Base-by-base conservation (phyloP, 306 rosid species). In the Castanea sativa region DNA sequence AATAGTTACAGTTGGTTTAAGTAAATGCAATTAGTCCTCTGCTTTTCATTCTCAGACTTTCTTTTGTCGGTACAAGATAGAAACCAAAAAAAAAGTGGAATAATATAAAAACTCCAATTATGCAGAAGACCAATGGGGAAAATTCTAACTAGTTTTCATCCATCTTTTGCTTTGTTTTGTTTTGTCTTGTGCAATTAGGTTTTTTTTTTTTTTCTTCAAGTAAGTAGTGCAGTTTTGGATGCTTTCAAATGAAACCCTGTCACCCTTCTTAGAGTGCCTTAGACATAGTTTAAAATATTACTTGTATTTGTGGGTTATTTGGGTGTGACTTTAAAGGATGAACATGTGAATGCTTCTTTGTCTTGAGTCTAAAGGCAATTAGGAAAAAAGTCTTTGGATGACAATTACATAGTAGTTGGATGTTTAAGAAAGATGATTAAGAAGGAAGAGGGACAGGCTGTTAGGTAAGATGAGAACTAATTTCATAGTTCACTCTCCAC, bases 291-390 rank as follows among this genome's bases (percentile, higher is more conserved):
- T 5, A 59, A 45, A 33, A 87, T 81, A 77, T 74, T 64, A 65
- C 76, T 68, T 82, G 69, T 70, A 38, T 59, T 74, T 43, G 30
- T 57, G 67, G 80, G 68, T 29, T 55, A 51, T 69, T 77, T 75
- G 43, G 69, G 5, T 76, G 76, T 53, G 76, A 63, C 84, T 81
- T 82, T 65, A 27, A 73, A 76, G 76, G 38, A 76, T 61, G 71
- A 73, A 71, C 68, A 76, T 78, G 74, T 74, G 81, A 53, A 77
- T 25, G 29, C 43, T 63, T 23, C 55, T 45, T 83, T 69, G 45
- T 73, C 85, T 82, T 58, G 2, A 45, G 25, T 45, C 56, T 75
- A 73, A 79, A 73, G 83, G 70, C 75, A 82, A 69, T 74, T 45
- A 77, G 52, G 78, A 78, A 60, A 60, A 69, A 21, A 45, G 2